These are phyloP conservation scores for Evernia prunastri DNA, from an alignment of 495 filamentous ascomycete species.

Conservation along the genomic window DNA sequence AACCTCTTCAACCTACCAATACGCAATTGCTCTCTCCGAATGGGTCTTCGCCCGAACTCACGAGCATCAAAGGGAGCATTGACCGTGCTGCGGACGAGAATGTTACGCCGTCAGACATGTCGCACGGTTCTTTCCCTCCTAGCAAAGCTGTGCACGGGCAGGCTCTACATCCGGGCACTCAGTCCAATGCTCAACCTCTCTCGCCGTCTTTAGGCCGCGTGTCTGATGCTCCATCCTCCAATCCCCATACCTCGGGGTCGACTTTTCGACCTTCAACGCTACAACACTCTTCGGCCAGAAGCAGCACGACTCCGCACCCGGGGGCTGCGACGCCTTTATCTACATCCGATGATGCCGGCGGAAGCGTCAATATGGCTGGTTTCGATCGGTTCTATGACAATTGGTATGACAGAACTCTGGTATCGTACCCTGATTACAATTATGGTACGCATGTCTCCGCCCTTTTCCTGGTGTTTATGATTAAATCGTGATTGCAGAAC, in stretches of 20 bases:
- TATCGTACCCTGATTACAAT: not conserved
- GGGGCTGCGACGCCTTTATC: not conserved
- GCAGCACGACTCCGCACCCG: not conserved
- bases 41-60: not conserved
- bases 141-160: not conserved
- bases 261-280: not conserved
- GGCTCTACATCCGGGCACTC: not conserved
- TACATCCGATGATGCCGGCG: not conserved
- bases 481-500: not conserved
- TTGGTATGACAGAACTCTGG: not conserved
- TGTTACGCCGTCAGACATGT: not conserved
- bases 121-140: not conserved
- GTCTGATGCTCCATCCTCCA: not conserved
- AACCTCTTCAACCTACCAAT: constrained; percentile 17
- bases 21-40: not conserved
- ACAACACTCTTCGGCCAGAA: not conserved
- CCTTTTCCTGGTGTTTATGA: not conserved
- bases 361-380: not conserved
- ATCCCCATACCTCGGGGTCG: not conserved
- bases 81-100: not conserved
- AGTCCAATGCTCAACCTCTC: not conserved
- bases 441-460: not conserved
- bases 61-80: not conserved
- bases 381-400: not conserved
- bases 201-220: not conserved